These are phyloP conservation scores for Mortierella polycephala DNA, from an alignment of 371 early-diverging fungal genomes.

Conservation along the genomic window DNA sequence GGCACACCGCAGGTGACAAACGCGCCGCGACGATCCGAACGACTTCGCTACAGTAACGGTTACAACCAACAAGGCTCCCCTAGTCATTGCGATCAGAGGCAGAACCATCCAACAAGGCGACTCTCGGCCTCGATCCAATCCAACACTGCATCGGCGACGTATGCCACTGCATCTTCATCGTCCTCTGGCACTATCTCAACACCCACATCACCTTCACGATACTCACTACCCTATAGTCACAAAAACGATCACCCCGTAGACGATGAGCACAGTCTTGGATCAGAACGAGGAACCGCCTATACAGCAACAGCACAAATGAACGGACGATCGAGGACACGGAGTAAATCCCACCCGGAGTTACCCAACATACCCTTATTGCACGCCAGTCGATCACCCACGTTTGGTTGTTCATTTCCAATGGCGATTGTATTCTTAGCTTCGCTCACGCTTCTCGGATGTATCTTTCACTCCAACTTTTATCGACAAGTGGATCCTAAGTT, in stretches of 20 bases:
- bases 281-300: conserved; percentile 6
- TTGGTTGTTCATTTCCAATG: conserved; percentile 47
- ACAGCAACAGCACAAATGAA: conserved; percentile 4
- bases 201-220: conserved; percentile 43
- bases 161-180: conserved; percentile 7
- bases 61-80: conserved; percentile 19
- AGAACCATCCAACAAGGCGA: conserved; percentile 26
- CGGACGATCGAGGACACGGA: conserved; percentile 38
- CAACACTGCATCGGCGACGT: conserved; percentile 8
- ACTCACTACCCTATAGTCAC: conserved; percentile 38
- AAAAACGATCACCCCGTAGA: conserved; percentile 6
- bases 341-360: conserved; percentile 46
- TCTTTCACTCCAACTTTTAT: conserved; percentile 66
- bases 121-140: conserved; percentile 34
- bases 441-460: conserved; percentile 26
- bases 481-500: conserved; percentile 71
- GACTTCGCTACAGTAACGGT: conserved; percentile 41
- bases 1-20: conserved; percentile 6
- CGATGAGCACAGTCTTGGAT: conserved; percentile 9
- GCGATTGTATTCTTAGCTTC: conserved; percentile 28
- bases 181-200: conserved; percentile 15
- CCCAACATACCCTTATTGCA: conserved; percentile 26
- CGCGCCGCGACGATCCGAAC: conserved; percentile 25
- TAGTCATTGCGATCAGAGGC: conserved; percentile 10
- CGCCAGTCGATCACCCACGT: conserved; percentile 35